These are phyloP conservation scores for Uronychia setigera DNA, from an alignment of 73 alveolate species.

Conservation along the genomic window DNA sequence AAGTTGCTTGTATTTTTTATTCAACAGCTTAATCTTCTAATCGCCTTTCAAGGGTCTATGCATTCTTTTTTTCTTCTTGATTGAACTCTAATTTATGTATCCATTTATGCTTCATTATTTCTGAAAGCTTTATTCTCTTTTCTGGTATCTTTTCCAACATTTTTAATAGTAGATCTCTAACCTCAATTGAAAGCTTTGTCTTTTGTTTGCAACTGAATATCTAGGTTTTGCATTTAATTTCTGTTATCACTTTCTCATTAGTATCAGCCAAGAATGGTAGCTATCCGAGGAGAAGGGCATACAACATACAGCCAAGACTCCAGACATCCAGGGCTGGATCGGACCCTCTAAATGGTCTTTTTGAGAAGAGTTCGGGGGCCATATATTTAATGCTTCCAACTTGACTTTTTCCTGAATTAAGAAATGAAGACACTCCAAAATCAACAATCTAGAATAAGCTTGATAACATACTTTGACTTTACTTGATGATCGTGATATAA, in stretches of 20 bases:
- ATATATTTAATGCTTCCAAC: slow-evolving; percentile 66
- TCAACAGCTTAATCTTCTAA: too few species aligned
- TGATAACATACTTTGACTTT: slow-evolving; percentile 18
- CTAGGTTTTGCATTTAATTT: background rate
- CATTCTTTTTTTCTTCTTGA: background rate
- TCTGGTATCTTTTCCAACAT: background rate
- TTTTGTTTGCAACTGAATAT: background rate
- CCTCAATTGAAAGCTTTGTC: background rate
- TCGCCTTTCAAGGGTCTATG: too few species aligned
- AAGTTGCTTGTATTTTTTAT: background rate
- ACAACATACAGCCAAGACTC: background rate
- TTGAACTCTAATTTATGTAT: background rate
- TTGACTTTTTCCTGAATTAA: slow-evolving; percentile 49
- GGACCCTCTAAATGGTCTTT: slow-evolving; percentile 23
- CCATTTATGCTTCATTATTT: background rate
- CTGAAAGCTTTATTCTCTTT: background rate
- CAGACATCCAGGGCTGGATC: background rate
- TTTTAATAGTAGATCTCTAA: too few species aligned
- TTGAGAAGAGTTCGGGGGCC: slow-evolving; percentile 74
- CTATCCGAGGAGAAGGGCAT: background rate
- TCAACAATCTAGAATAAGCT: slow-evolving; percentile 22
- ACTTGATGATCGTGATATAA: background rate
- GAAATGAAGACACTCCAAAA: slow-evolving; percentile 67
- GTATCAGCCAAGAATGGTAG: background rate
- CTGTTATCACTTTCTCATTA: background rate